Percentiles rank a stretch among this genome's conserved stretches.
These are phyloP conservation scores for Escovopsis sp. DNA, from an alignment of 2,329 filamentous ascomycete species.

Conservation along the genomic window DNA sequence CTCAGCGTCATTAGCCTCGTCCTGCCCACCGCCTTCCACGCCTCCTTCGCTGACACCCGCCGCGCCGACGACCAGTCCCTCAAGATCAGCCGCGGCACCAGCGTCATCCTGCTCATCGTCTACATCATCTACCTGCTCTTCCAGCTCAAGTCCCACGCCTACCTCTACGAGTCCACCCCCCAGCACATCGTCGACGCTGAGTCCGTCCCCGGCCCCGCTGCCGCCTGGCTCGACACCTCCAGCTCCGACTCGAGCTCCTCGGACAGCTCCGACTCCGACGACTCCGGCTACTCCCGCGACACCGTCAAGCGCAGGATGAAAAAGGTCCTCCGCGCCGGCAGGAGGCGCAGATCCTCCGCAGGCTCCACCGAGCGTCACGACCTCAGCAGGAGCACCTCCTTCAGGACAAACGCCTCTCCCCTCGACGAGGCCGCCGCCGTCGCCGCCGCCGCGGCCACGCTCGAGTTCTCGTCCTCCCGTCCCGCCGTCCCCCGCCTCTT, in stretches of 20 bases:
- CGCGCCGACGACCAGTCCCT: slow-evolving; percentile 57
- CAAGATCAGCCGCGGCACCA: slow-evolving; percentile 79
- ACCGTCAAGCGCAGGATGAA: slow-evolving; percentile 65
- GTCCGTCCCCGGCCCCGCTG: slow-evolving; percentile 69
- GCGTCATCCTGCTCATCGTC: slow-evolving; percentile 67
- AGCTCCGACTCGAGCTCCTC: slow-evolving; percentile 40
- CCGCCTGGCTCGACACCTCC: slow-evolving; percentile 65
- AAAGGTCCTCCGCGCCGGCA: slow-evolving; percentile 55
- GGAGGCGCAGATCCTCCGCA: slow-evolving; percentile 62
- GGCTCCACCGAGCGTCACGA: slow-evolving; percentile 47
- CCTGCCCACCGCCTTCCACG: slow-evolving; percentile 82
- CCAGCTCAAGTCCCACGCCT: slow-evolving; percentile 81
- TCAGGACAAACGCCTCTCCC: slow-evolving; percentile 19
- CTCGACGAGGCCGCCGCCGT: slow-evolving; percentile 20
- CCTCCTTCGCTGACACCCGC: slow-evolving; percentile 53
- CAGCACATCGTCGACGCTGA: slow-evolving; percentile 90
- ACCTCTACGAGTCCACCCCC: slow-evolving; percentile 84
- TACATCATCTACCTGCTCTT: slow-evolving; percentile 77
- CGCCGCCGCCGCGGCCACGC: slow-evolving; percentile 3
- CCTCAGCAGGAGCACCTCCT: slow-evolving; percentile 25
- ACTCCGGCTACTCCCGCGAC: slow-evolving; percentile 35
- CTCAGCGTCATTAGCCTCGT: slow-evolving; percentile 81
- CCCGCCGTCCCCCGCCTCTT: slow-evolving; percentile 21
- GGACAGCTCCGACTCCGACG: slow-evolving; percentile 56
- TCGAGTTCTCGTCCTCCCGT: slow-evolving; percentile 24